These are phyloP conservation scores for Corynascus novoguineensis DNA, from an alignment of 495 filamentous ascomycete genomes.

Conservation along the genomic window DNA sequence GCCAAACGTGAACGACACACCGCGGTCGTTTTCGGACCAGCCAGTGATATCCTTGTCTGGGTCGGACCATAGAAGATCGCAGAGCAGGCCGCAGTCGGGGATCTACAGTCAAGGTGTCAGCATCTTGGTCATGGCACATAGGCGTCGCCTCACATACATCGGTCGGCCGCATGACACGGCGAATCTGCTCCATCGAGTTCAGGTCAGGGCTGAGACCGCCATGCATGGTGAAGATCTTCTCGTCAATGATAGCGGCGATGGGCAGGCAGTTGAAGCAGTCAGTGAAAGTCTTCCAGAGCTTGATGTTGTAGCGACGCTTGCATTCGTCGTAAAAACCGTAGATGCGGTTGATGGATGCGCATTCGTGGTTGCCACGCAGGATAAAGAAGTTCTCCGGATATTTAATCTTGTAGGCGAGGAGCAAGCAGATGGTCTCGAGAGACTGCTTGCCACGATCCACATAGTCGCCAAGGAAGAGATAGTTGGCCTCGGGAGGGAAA, in stretches of 20 bases:
- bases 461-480: constrained; percentile 98
- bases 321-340: constrained; percentile 99
- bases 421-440: constrained; percentile 96
- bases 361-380: constrained; percentile 97
- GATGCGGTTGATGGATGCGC: constrained; percentile 99
- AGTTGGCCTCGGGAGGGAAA: constrained; percentile 98
- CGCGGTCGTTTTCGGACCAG: constrained; percentile 98
- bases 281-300: constrained; percentile 99
- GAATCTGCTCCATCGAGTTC: constrained; percentile 99
- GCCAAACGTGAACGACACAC: constrained; percentile 97
- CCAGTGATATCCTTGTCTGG: constrained; percentile 99
- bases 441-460: constrained; percentile 99
- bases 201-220: constrained; percentile 94
- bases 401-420: constrained; percentile 99
- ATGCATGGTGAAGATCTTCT: constrained; percentile 99
- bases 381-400: constrained; percentile 99
- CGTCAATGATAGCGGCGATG: constrained; percentile 99
- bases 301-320: constrained; percentile 99
- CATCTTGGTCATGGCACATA: background rate
- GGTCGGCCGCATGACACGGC: constrained; percentile 96
- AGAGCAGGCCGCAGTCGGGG: constrained; percentile 94
- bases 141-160: constrained; percentile 59
- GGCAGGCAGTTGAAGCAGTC: constrained; percentile 99
- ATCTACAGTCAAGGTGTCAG: constrained; percentile 57
- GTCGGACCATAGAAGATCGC: constrained; percentile 97